phyloP scores from a whole-genome alignment of 1,139 yeast species.

The Debaryomyces sp. region DNA sequence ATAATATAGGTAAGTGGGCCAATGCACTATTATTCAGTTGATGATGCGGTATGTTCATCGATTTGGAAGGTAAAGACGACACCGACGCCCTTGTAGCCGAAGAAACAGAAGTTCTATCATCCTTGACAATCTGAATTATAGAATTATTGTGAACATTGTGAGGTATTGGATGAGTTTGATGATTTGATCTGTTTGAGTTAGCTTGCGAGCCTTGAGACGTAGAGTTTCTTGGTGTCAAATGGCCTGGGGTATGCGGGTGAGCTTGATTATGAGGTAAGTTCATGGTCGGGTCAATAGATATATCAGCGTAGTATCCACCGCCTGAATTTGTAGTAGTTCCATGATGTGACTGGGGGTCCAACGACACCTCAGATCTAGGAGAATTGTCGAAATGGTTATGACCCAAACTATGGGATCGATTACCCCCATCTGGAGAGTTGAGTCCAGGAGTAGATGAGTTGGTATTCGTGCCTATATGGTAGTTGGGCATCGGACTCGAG shows the following conservation, averaged over 20 bases:
- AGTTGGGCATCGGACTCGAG: conserved; percentile 32
- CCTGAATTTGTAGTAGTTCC: conserved; percentile 32
- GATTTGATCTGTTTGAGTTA: conserved; percentile 2
- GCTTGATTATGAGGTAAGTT: conserved; percentile 50
- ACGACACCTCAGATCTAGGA: conserved; percentile 30
- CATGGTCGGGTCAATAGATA: conserved; percentile 51
- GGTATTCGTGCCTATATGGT: conserved; percentile 15
- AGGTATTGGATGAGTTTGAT: conserved; percentile 4
- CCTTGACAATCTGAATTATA: conserved; percentile 46
- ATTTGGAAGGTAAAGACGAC: conserved; percentile 48
- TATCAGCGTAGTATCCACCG: conserved; percentile 53
- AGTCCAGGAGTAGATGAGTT: conserved; percentile 28
- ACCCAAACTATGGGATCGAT: conserved; percentile 12
- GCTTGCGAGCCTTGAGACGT: conserved; percentile 19
- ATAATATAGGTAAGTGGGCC: conserved; percentile 49
- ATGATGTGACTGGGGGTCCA: conserved; percentile 40
- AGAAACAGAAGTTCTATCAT: conserved; percentile 41
- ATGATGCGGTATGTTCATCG: conserved; percentile 54
- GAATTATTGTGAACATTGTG: conserved; percentile 38
- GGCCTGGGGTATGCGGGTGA: conserved; percentile 34
- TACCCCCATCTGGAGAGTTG: conserved; percentile 21
- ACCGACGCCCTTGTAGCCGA: conserved; percentile 42
- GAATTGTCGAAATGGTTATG: conserved; percentile 28
- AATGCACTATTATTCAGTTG: conserved; percentile 42
- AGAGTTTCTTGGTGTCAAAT: conserved; percentile 43